These are phyloP conservation scores for Beauveria varroae DNA, from an alignment of 2,329 filamentous ascomycete species.

Conservation along the genomic window DNA sequence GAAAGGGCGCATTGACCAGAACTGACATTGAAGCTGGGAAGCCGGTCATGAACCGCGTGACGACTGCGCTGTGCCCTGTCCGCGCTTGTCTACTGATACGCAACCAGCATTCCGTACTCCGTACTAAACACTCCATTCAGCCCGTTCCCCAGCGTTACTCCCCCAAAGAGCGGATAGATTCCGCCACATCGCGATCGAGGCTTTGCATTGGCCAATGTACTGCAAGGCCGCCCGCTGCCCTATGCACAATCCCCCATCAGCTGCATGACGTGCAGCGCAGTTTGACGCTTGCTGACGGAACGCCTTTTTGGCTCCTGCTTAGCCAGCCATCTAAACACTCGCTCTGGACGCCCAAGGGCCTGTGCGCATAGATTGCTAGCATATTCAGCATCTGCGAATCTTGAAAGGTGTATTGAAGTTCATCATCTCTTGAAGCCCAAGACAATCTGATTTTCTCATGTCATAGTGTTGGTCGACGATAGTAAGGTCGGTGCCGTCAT, in stretches of 20 bases:
- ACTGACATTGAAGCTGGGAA: background rate
- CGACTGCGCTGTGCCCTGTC: too few relatives aligned
- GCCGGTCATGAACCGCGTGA: background rate
- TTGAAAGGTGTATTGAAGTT: too few relatives aligned
- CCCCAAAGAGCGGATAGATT: background rate
- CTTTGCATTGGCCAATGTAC: background rate
- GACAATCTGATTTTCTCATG: background rate
- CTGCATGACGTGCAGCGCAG: background rate
- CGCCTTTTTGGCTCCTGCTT: background rate
- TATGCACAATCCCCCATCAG: background rate
- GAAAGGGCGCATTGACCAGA: background rate
- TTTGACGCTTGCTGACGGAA: background rate
- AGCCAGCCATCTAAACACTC: background rate
- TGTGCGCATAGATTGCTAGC: background rate
- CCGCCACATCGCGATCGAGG: conserved; percentile 4
- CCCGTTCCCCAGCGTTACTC: background rate
- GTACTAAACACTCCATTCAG: background rate
- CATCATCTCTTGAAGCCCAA: background rate
- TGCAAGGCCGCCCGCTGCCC: background rate
- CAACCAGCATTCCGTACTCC: too few relatives aligned
- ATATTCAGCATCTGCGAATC: too few relatives aligned
- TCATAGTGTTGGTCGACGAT: too few relatives aligned
- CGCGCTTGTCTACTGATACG: too few relatives aligned
- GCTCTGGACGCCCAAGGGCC: background rate
- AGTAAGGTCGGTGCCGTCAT: too few relatives aligned